Evolutionary conservation across 495 filamentous ascomycete genomes (phyloP).

Genomic region (Talaromyces liani): DNA sequence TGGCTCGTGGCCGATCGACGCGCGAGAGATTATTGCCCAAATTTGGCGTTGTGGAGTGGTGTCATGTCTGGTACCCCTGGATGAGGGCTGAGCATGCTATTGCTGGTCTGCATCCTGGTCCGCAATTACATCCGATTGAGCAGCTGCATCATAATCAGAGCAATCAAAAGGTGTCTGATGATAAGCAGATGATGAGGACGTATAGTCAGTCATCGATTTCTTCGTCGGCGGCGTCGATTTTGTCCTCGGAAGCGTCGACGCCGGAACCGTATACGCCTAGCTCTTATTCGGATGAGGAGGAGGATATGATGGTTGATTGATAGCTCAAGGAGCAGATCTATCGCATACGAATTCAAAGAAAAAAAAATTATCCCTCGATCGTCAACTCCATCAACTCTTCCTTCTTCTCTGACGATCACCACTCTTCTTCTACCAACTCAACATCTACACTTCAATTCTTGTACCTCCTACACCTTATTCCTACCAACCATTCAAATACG

Average conservation of each 20-base stretch:
- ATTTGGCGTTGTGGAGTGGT: constrained; percentile 34
- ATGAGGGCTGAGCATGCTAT: constrained; percentile 24
- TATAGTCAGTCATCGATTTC: constrained; percentile 5
- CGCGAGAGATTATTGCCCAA: constrained; percentile 14
- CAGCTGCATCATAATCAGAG: neutral
- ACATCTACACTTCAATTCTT: neutral
- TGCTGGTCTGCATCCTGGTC: constrained; percentile 6
- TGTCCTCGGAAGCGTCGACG: constrained; percentile 3
- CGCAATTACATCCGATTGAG: neutral
- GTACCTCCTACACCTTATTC: neutral
- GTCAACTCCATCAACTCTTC: neutral
- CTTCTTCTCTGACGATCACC: neutral
- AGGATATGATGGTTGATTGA: neutral
- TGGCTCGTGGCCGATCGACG: constrained; percentile 10
- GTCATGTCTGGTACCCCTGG: constrained; percentile 37
- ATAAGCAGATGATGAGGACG: constrained; percentile 1
- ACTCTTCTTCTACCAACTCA: neutral
- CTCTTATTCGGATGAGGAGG: constrained; percentile 5
- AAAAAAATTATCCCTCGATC: neutral
- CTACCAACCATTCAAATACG: neutral
- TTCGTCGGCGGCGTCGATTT: neutral
- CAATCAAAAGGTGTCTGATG: neutral
- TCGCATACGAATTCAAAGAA: neutral
- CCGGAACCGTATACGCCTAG: constrained; percentile 6
- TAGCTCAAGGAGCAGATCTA: neutral